These are phyloP conservation scores for Hirsutella minnesotensis DNA, from an alignment of 2,329 filamentous ascomycete species.

Conservation along the genomic window DNA sequence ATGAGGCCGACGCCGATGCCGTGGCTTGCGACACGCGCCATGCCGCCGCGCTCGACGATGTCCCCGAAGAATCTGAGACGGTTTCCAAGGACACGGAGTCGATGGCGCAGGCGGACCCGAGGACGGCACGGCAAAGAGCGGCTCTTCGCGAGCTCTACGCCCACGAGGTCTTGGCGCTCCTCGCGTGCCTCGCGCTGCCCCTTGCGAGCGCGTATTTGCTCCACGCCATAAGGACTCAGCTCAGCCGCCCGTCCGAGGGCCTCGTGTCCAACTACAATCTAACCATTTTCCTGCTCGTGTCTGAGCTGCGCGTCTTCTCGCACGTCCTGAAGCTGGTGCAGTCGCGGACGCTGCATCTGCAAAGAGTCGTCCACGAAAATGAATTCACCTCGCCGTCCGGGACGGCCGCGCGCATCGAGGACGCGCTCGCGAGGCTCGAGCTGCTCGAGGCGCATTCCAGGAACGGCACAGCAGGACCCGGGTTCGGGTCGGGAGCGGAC, in stretches of 20 bases:
- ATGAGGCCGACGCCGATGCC: constrained; percentile 31
- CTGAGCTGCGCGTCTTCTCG: constrained; percentile 72
- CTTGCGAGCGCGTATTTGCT: constrained; percentile 71
- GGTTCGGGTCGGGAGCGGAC: constrained; percentile 14
- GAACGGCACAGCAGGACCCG: background rate
- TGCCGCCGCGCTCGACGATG: constrained; percentile 23
- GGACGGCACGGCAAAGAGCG: constrained; percentile 15
- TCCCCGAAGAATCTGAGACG: constrained; percentile 30
- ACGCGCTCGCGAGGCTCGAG: constrained; percentile 54
- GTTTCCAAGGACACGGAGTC: too few relatives aligned
- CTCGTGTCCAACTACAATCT: constrained; percentile 89
- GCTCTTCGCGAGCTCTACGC: constrained; percentile 54
- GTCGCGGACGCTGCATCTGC: constrained; percentile 67
- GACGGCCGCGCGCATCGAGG: constrained; percentile 33
- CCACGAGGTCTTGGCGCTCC: constrained; percentile 64
- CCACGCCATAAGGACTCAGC: constrained; percentile 66
- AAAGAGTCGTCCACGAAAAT: constrained; percentile 54
- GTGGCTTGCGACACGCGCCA: constrained; percentile 8
- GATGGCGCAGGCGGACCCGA: background rate
- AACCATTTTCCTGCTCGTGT: constrained; percentile 76
- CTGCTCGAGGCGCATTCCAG: constrained; percentile 48
- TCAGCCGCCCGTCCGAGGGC: constrained; percentile 74
- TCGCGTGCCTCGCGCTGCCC: constrained; percentile 70
- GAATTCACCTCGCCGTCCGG: constrained; percentile 23
- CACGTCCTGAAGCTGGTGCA: constrained; percentile 75